phyloP scores from a whole-genome alignment of 2,329 filamentous ascomycete species.

The Chlorencoelia australis region DNA sequence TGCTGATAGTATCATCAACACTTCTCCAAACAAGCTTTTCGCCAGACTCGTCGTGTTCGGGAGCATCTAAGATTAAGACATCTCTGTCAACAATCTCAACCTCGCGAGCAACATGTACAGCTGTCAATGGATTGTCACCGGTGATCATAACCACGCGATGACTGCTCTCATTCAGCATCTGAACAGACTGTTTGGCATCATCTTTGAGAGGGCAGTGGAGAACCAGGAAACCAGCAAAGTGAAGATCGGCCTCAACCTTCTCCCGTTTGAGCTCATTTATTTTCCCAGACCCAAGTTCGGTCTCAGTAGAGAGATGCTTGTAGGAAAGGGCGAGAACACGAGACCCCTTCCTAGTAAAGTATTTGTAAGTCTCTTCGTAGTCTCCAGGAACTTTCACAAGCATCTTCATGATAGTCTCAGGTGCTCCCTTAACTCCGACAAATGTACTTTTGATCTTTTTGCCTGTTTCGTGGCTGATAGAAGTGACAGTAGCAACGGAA shows the following conservation, averaged over 20 bases:
- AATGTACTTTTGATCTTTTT: slow-evolving; percentile 78
- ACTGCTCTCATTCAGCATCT: slow-evolving; percentile 97
- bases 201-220: slow-evolving; percentile 94
- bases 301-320: slow-evolving; percentile 76
- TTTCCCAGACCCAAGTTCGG: slow-evolving; percentile 69
- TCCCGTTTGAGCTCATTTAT: slow-evolving; percentile 95
- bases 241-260: slow-evolving; percentile 73
- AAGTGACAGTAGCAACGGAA: slow-evolving; percentile 75
- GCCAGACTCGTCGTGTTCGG: slow-evolving; percentile 75
- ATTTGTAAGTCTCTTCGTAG: slow-evolving; percentile 97
- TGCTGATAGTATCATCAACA: slow-evolving; percentile 79
- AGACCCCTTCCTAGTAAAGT: slow-evolving; percentile 91
- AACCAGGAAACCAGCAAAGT: slow-evolving; percentile 91
- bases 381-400: slow-evolving; percentile 69
- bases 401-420: slow-evolving; percentile 95
- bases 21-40: slow-evolving; percentile 87
- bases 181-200: slow-evolving; percentile 85
- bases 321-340: slow-evolving; percentile 90
- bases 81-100: slow-evolving; percentile 97
- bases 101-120: slow-evolving; percentile 87
- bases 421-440: slow-evolving; percentile 90
- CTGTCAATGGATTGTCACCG: slow-evolving; percentile 93
- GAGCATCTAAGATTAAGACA: slow-evolving; percentile 86
- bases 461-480: slow-evolving; percentile 59
- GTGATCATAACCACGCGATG: slow-evolving; percentile 99